Conservation (phyloP, 2,329 filamentous ascomycete genomes). For the Colletotrichum sp. region DNA sequence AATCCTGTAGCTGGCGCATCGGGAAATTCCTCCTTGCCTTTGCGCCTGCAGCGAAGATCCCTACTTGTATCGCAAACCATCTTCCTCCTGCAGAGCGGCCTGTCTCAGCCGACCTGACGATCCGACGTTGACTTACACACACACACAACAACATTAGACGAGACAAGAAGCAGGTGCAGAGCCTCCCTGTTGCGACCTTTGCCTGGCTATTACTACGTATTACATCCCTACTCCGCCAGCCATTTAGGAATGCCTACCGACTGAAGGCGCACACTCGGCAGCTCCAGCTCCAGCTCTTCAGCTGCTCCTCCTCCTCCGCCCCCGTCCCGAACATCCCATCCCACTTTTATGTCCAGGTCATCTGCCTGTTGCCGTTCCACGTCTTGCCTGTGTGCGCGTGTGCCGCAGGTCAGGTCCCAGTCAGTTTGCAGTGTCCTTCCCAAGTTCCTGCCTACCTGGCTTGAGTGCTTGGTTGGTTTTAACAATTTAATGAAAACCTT, state of each 20-base stretch:
- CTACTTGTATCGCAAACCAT: neutral
- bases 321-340: neutral
- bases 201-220: neutral
- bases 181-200: neutral
- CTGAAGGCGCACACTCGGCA: neutral
- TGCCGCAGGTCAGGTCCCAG: neutral
- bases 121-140: conserved; percentile 4
- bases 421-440: neutral
- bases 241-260: neutral
- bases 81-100: neutral
- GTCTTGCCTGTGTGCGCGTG: neutral
- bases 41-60: neutral
- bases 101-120: conserved; percentile 1
- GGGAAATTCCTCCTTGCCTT: neutral
- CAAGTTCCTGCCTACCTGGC: neutral
- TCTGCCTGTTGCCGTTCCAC: neutral
- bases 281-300: neutral
- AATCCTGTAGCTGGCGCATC: neutral
- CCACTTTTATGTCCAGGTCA: conserved; percentile 1
- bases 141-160: neutral
- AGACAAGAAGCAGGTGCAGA: neutral
- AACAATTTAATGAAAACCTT: neutral
- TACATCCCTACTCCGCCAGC: neutral
- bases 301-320: neutral
- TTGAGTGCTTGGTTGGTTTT: neutral